A percentile compares a stretch with the other conserved stretches of the same genome.
Evolutionary conservation across 257 asterid species (phyloP).

Genomic region (Salvia rosmarinus): DNA sequence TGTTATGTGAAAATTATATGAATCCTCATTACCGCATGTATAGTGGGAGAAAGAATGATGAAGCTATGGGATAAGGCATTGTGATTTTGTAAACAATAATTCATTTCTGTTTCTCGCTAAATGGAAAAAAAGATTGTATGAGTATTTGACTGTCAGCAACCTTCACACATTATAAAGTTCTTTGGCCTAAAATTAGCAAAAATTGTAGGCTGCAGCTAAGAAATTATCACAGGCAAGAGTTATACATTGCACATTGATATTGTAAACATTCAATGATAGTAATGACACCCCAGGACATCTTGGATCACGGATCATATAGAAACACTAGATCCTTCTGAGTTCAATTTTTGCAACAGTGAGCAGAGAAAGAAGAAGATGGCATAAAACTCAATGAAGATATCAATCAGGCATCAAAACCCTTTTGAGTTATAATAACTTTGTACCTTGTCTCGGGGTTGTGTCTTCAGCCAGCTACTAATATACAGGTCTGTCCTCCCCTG

Average conservation of each 20-base stretch:
- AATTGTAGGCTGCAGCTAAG: neutral
- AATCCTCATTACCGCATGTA: neutral
- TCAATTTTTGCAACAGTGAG: conserved; percentile 8
- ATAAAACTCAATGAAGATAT: conserved; percentile 10
- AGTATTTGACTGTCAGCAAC: neutral
- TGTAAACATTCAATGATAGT: neutral
- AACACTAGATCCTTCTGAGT: neutral
- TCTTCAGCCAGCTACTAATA: conserved; percentile 77
- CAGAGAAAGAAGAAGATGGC: conserved; percentile 15
- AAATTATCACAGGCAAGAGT: conserved; percentile 20
- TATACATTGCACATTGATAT: conserved; percentile 14
- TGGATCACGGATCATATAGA: conserved; percentile 15
- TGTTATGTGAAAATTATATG: neutral
- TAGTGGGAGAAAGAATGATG: too few relatives aligned
- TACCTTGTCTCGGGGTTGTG: conserved; percentile 91
- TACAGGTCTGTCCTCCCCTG: conserved; percentile 80
- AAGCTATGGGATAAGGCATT: too few relatives aligned
- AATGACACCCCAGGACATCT: neutral
- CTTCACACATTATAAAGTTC: conserved; percentile 13
- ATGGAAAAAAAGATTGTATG: conserved; percentile 3
- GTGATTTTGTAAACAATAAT: neutral
- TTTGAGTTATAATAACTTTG: neutral
- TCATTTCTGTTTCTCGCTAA: neutral
- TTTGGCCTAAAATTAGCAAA: conserved; percentile 11
- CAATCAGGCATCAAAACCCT: conserved; percentile 9